These are phyloP conservation scores for Gomphus bonarii DNA, from an alignment of 1,284 basidiomycete genomes.

Conservation along the genomic window DNA sequence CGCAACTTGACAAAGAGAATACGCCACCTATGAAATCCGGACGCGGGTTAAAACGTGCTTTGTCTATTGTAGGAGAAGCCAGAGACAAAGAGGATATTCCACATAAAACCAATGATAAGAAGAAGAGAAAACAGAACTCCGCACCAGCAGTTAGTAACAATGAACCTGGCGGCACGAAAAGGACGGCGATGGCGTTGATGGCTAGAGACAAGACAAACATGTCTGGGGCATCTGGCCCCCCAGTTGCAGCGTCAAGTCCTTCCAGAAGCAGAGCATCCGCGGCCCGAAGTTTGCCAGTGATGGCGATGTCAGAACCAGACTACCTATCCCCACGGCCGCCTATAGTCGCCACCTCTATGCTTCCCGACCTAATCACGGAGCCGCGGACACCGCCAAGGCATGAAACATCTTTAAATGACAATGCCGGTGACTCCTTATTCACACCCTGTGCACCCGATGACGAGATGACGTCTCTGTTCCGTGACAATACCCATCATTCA, in stretches of 20 bases:
- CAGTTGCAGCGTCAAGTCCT: conserved; percentile 6
- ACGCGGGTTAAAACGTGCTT: conserved; percentile 6
- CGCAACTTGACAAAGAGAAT: conserved; percentile 7
- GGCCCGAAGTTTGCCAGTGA: neutral
- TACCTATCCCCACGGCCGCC: neutral
- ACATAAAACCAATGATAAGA: neutral
- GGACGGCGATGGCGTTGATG: conserved; percentile 59
- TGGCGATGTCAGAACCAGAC: conserved; percentile 9
- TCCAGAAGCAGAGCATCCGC: neutral
- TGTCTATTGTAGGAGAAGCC: neutral
- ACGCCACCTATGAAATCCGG: neutral
- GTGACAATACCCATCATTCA: neutral
- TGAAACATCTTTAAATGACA: neutral
- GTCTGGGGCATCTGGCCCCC: neutral
- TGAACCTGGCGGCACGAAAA: conserved; percentile 16
- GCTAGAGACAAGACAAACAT: conserved; percentile 1
- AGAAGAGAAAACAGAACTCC: conserved; percentile 4
- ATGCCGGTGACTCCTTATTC: conserved; percentile 4
- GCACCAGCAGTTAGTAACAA: neutral
- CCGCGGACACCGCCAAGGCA: conserved; percentile 6
- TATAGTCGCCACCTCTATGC: conserved; percentile 2
- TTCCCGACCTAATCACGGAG: neutral
- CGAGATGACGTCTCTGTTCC: neutral
- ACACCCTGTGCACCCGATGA: conserved; percentile 5
- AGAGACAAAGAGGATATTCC: neutral